Conservation (phyloP, 129 eudicot genomes). For the Pseudognaphalium luteoalbum region DNA sequence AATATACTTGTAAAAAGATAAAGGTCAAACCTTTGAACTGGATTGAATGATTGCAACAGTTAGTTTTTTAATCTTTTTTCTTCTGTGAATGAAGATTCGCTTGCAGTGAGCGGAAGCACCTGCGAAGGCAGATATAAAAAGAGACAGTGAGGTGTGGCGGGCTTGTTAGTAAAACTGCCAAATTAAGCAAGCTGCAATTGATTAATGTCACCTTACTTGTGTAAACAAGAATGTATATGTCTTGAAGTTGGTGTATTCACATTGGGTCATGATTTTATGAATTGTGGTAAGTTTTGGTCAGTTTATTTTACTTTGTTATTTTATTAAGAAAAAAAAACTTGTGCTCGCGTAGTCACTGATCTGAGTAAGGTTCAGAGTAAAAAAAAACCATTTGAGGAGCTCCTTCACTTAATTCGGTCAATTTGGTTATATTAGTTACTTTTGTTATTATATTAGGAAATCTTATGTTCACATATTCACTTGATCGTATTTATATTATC, state of each 20-base stretch:
- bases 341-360: background rate
- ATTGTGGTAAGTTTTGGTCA: slow-evolving; percentile 23
- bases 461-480: background rate
- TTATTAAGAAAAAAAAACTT: background rate
- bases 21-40: slow-evolving; percentile 34
- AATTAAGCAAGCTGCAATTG: slow-evolving; percentile 19
- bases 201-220: slow-evolving; percentile 1
- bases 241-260: slow-evolving; percentile 29
- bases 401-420: too few species aligned
- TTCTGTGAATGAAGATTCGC: slow-evolving; percentile 27
- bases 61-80: background rate
- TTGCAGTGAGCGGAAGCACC: slow-evolving; percentile 30
- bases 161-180: slow-evolving; percentile 26
- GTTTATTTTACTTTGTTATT: background rate
- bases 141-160: slow-evolving; percentile 15
- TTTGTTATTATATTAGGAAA: background rate
- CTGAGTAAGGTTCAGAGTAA: too few species aligned
- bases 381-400: too few species aligned
- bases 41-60: slow-evolving; percentile 27
- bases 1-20: slow-evolving; percentile 20
- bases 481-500: too few species aligned
- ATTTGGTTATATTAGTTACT: background rate
- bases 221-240: background rate
- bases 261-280: slow-evolving; percentile 26
- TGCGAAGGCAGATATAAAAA: slow-evolving; percentile 24